phyloP scores from a whole-genome alignment of 768 basidiomycete species.

The Tephrocybe sp. region DNA sequence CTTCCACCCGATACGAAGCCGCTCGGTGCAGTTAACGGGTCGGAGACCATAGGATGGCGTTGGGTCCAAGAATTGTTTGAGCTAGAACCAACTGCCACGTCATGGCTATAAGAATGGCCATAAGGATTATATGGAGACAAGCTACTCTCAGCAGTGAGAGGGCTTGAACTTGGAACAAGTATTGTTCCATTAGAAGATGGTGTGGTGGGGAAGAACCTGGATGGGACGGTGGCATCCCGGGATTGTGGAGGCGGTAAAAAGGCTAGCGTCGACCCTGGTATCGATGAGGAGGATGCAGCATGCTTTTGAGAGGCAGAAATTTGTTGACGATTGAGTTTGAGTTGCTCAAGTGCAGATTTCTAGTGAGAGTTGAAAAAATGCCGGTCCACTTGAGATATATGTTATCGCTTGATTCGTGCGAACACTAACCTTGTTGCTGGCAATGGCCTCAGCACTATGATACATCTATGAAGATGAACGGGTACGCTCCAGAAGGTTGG shows the following conservation, averaged over 20 bases:
- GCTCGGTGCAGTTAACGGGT: constrained; percentile 61
- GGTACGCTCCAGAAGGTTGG: constrained; percentile 9
- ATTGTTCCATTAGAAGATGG: constrained; percentile 53
- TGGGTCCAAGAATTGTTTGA: constrained; percentile 39
- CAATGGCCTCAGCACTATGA: constrained; percentile 42
- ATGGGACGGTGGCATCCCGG: constrained; percentile 70
- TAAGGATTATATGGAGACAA: constrained; percentile 40
- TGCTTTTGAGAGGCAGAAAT: constrained; percentile 27
- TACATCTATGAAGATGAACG: constrained; percentile 42
- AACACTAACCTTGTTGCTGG: constrained; percentile 52
- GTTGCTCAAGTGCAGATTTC: constrained; percentile 47
- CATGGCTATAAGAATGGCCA: constrained; percentile 35
- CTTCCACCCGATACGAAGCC: constrained; percentile 48
- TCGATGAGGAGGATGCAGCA: constrained; percentile 27
- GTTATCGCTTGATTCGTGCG: constrained; percentile 2
- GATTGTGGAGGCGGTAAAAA: constrained; percentile 60
- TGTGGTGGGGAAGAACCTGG: constrained; percentile 56
- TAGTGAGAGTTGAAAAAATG: constrained; percentile 23
- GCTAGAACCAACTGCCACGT: constrained; percentile 42
- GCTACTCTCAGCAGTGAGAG: constrained; percentile 41
- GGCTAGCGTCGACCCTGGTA: constrained; percentile 21
- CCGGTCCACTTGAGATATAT: constrained; percentile 18
- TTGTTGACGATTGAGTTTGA: constrained; percentile 42
- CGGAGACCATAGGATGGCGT: constrained; percentile 32
- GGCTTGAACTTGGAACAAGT: constrained; percentile 80